phyloP scores from a whole-genome alignment of 257 asterid species.

The Solanum paucissectum region DNA sequence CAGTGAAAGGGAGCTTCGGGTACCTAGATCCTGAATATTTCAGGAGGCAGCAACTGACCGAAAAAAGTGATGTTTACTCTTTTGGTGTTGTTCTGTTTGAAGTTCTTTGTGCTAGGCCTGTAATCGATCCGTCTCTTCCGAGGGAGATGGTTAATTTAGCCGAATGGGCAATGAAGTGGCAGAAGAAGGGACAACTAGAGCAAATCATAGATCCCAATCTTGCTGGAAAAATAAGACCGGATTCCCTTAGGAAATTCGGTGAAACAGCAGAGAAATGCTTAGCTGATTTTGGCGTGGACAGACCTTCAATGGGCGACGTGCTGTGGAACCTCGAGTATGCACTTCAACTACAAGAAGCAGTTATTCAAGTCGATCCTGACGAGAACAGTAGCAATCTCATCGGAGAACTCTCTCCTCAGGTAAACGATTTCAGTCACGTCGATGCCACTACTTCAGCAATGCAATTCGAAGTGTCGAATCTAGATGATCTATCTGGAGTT shows the following conservation, averaged over 20 bases:
- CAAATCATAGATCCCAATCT: constrained; percentile 36
- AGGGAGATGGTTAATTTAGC: constrained; percentile 50
- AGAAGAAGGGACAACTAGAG: constrained; percentile 48
- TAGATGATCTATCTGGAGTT: constrained; percentile 49
- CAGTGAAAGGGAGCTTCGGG: constrained; percentile 55
- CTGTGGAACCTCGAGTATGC: constrained; percentile 53
- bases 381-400: constrained; percentile 49
- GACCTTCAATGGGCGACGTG: constrained; percentile 58
- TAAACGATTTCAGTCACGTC: constrained; percentile 19
- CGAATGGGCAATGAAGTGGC: constrained; percentile 62
- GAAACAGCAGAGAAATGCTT: constrained; percentile 61
- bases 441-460: constrained; percentile 15
- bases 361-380: constrained; percentile 39
- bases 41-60: constrained; percentile 47
- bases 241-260: constrained; percentile 42
- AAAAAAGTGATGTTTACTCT: constrained; percentile 50
- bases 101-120: constrained; percentile 52
- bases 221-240: constrained; percentile 31
- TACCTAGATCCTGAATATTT: constrained; percentile 51
- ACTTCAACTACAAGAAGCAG: constrained; percentile 52
- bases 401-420: constrained; percentile 34
- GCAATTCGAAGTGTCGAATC: constrained; percentile 26
- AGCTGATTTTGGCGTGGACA: constrained; percentile 47
- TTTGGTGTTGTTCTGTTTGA: constrained; percentile 54
- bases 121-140: constrained; percentile 41